A percentile compares a stretch with the other conserved stretches of the same genome.
phyloP scores from a whole-genome alignment of 179 eudicot species.

The Nepenthes alata region DNA sequence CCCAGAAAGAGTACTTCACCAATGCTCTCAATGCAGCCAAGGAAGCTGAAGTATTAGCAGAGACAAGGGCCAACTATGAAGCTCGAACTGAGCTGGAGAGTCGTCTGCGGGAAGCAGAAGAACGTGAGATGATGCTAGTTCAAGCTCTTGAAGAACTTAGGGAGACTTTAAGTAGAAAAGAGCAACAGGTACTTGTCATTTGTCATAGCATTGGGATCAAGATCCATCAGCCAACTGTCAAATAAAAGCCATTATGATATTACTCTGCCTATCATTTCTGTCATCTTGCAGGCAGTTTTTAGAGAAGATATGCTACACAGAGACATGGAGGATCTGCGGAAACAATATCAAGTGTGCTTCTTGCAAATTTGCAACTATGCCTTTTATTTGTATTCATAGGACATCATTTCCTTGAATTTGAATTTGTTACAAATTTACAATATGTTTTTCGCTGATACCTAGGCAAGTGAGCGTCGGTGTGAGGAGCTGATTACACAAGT shows the following conservation, averaged over 20 bases:
- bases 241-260: background rate
- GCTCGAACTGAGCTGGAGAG: conserved; percentile 73
- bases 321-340: conserved; percentile 89
- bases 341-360: conserved; percentile 66
- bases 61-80: conserved; percentile 75
- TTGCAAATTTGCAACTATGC: background rate
- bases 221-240: background rate
- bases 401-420: background rate
- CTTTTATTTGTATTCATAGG: background rate
- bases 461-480: conserved; percentile 98
- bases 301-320: conserved; percentile 81
- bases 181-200: conserved; percentile 56
- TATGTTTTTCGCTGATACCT: conserved; percentile 12
- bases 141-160: conserved; percentile 81
- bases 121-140: conserved; percentile 76
- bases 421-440: background rate
- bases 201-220: conserved; percentile 6
- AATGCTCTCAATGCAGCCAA: conserved; percentile 81
- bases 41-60: conserved; percentile 89
- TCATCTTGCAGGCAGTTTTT: conserved; percentile 44
- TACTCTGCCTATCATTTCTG: background rate
- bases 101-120: conserved; percentile 63
- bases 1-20: conserved; percentile 78
- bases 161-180: conserved; percentile 67
- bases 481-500: conserved; percentile 92